Conservation (phyloP, 495 filamentous ascomycete genomes). For the Filosporella fistucella region DNA sequence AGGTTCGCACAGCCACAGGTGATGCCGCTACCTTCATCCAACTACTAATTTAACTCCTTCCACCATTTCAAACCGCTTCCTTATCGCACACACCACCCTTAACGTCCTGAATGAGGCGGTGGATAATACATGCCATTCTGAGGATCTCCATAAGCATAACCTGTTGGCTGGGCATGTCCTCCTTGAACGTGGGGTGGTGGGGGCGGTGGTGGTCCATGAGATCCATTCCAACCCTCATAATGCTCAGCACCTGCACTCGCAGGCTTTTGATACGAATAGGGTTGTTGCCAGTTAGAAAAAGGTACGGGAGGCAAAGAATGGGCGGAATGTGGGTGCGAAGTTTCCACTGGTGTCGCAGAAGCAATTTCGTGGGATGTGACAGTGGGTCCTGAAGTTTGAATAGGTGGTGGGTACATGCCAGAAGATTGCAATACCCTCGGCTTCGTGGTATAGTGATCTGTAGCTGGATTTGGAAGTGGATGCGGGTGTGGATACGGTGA, state of each 20-base stretch:
- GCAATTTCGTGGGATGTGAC: no score
- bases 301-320: slow-evolving; percentile 14
- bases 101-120: slow-evolving; percentile 17
- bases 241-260: slow-evolving; percentile 8
- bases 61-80: no score
- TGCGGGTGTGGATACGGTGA: slow-evolving; percentile 10
- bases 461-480: slow-evolving; percentile 2
- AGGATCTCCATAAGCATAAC: slow-evolving; percentile 22
- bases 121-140: slow-evolving; percentile 19
- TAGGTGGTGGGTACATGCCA: slow-evolving; percentile 22
- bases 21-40: no score
- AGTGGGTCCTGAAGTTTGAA: slow-evolving; percentile 14
- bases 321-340: slow-evolving; percentile 17
- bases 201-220: slow-evolving; percentile 11
- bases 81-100: neutral
- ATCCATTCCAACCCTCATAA: slow-evolving; percentile 15
- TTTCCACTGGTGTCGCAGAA: no score
- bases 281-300: slow-evolving; percentile 20
- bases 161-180: slow-evolving; percentile 1
- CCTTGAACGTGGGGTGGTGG: slow-evolving; percentile 1
- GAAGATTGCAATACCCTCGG: slow-evolving; percentile 17
- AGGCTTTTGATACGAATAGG: slow-evolving; percentile 23
- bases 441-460: slow-evolving; percentile 20
- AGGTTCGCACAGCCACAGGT: no score
- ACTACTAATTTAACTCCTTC: no score